Conservation (phyloP, 169 alveolate genomes). For the Plasmodium blacklocki region DNA sequence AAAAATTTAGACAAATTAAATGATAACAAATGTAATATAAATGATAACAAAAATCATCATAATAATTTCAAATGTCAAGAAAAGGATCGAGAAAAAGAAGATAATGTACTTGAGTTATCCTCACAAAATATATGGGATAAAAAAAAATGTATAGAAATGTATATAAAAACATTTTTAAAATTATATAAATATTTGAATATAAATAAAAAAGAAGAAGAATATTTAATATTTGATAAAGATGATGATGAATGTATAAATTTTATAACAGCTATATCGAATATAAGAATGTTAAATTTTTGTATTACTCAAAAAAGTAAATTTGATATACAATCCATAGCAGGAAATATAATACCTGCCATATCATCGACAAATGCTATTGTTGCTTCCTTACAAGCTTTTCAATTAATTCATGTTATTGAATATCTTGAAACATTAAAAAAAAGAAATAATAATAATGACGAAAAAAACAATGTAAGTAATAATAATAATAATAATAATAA, state of each 20-base stretch:
- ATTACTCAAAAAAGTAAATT: slow-evolving; percentile 86
- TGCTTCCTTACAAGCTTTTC: slow-evolving; percentile 93
- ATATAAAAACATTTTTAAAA: slow-evolving; percentile 29
- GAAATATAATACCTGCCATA: slow-evolving; percentile 97
- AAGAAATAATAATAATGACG: neutral
- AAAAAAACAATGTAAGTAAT: no score
- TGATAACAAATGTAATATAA: no score
- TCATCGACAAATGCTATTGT: slow-evolving; percentile 97
- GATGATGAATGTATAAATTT: slow-evolving; percentile 92
- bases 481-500: no score
- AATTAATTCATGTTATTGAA: slow-evolving; percentile 82
- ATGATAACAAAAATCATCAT: neutral
- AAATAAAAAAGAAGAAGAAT: slow-evolving; percentile 70
- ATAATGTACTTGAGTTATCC: slow-evolving; percentile 4
- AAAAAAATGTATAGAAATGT: slow-evolving; percentile 56
- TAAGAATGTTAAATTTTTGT: slow-evolving; percentile 93
- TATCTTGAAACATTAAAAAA: slow-evolving; percentile 31
- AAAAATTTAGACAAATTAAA: neutral
- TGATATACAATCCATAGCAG: slow-evolving; percentile 95
- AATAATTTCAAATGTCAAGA: neutral
- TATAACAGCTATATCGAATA: slow-evolving; percentile 92
- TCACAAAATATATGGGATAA: slow-evolving; percentile 68
- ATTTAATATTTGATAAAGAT: slow-evolving; percentile 93
- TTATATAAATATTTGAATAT: slow-evolving; percentile 57
- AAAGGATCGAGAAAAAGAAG: neutral